A percentile compares a stretch with the other conserved stretches of the same genome.
Conservation (phyloP, 768 basidiomycete genomes). For the Termitomyces sp. region DNA sequence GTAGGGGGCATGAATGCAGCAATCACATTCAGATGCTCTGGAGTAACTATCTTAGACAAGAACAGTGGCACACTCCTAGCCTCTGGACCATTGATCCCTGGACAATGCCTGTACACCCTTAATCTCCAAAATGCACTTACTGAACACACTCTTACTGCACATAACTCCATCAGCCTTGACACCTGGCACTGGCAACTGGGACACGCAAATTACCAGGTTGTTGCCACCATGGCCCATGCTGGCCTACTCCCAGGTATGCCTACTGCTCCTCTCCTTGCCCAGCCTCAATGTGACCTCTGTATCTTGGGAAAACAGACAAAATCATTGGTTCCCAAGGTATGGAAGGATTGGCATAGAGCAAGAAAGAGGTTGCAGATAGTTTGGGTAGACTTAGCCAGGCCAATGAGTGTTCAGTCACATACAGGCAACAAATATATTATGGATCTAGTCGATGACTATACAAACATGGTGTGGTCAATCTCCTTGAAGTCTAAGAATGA, state of each 20-base stretch:
- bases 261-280: too few species aligned
- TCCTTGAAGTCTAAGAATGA: conserved; percentile 27
- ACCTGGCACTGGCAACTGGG: neutral
- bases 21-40: conserved; percentile 13
- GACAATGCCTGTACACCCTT: neutral
- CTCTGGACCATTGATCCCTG: conserved; percentile 5
- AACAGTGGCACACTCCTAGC: conserved; percentile 14
- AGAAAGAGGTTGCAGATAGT: too few species aligned
- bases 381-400: too few species aligned
- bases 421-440: conserved; percentile 15
- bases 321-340: conserved; percentile 25
- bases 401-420: too few species aligned
- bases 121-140: neutral
- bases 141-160: neutral
- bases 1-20: conserved; percentile 6
- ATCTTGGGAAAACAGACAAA: conserved; percentile 33
- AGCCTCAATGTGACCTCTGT: neutral
- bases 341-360: conserved; percentile 17
- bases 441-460: conserved; percentile 31
- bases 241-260: neutral
- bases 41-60: conserved; percentile 16
- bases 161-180: neutral
- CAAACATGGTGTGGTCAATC: conserved; percentile 19
- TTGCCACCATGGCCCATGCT: conserved; percentile 18
- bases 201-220: conserved; percentile 19